Conservation (phyloP, 2,329 filamentous ascomycete species). For the Neodidymelliopsis sp. region DNA sequence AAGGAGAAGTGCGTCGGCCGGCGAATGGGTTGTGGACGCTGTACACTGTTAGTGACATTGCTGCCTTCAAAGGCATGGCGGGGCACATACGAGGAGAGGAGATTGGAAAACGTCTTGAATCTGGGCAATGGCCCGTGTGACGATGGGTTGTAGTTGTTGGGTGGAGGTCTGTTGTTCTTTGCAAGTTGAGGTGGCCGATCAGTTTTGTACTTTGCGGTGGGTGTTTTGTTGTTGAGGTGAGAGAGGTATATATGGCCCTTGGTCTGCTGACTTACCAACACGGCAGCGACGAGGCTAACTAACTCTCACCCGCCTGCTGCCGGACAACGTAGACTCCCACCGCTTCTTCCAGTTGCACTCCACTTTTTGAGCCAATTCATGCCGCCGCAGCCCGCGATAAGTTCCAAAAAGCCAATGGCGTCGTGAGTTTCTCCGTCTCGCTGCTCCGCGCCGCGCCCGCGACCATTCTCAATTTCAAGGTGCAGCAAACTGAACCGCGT, state of each 20-base stretch:
- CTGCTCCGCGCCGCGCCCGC: slow-evolving; percentile 26
- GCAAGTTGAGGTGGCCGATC: slow-evolving; percentile 15
- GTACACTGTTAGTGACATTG: slow-evolving; percentile 33
- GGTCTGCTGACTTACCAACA: slow-evolving; percentile 30
- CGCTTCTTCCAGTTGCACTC: slow-evolving; percentile 38
- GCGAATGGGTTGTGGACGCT: slow-evolving; percentile 96
- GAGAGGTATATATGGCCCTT: slow-evolving; percentile 29
- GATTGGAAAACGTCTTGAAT: slow-evolving; percentile 98
- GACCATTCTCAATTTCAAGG: slow-evolving; percentile 31
- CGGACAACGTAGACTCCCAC: slow-evolving; percentile 38
- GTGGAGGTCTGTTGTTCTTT: slow-evolving; percentile 9
- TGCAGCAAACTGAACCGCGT: slow-evolving; percentile 30
- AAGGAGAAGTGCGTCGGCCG: slow-evolving; percentile 90
- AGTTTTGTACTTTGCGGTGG: slow-evolving; percentile 18
- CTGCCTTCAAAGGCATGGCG: slow-evolving; percentile 17
- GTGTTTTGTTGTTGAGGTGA: slow-evolving; percentile 13
- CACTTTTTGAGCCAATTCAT: slow-evolving; percentile 35
- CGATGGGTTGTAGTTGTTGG: slow-evolving; percentile 23
- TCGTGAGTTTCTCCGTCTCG: slow-evolving; percentile 7
- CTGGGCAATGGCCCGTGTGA: slow-evolving; percentile 55
- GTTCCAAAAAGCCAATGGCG: slow-evolving; percentile 32
- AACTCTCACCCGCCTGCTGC: slow-evolving; percentile 35
- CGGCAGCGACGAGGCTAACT: slow-evolving; percentile 25
- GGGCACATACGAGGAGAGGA: slow-evolving; percentile 86
- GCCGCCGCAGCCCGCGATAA: slow-evolving; percentile 26